Percentiles rank a stretch among this genome's conserved stretches.
Conservation (phyloP, 331 rosid genomes). For the Arachis monticola region DNA sequence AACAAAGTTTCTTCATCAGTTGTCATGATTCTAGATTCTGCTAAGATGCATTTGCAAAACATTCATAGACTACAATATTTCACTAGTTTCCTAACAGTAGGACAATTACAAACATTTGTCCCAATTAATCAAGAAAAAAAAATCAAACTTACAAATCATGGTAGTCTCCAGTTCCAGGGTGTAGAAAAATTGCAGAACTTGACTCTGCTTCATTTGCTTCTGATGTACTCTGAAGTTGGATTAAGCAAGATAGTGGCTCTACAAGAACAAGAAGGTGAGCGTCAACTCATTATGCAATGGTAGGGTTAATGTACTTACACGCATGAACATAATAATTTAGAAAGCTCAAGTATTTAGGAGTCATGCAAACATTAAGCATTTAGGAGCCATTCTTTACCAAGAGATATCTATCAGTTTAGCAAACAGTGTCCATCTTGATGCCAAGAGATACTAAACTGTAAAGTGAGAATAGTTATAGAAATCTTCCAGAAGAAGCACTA, state of each 20-base stretch:
- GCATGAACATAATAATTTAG: background rate
- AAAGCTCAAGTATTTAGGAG: conserved; percentile 5
- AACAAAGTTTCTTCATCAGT: conserved; percentile 3
- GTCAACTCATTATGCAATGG: conserved; percentile 14
- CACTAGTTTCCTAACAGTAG: conserved; percentile 32
- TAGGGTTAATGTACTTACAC: background rate
- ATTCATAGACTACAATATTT: conserved; percentile 8
- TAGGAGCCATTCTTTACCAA: no score
- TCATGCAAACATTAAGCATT: no score
- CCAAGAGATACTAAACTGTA: conserved; percentile 16
- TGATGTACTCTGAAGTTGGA: conserved; percentile 80
- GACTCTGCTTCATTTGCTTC: conserved; percentile 67
- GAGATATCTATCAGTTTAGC: background rate
- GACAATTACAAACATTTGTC: conserved; percentile 26
- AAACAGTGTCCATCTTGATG: conserved; percentile 9
- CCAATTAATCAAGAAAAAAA: conserved; percentile 9
- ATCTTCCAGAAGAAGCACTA: conserved; percentile 37
- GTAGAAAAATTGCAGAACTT: conserved; percentile 65
- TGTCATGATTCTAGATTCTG: conserved; percentile 14
- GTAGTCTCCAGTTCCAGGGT: conserved; percentile 80
- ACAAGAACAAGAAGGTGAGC: conserved; percentile 45
- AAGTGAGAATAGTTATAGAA: conserved; percentile 29
- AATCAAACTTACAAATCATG: conserved; percentile 79
- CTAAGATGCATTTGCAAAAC: conserved; percentile 20
- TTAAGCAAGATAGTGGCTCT: conserved; percentile 77